Base-by-base conservation (phyloP, 331 rosid genomes). In the Quercus tomentella region DNA sequence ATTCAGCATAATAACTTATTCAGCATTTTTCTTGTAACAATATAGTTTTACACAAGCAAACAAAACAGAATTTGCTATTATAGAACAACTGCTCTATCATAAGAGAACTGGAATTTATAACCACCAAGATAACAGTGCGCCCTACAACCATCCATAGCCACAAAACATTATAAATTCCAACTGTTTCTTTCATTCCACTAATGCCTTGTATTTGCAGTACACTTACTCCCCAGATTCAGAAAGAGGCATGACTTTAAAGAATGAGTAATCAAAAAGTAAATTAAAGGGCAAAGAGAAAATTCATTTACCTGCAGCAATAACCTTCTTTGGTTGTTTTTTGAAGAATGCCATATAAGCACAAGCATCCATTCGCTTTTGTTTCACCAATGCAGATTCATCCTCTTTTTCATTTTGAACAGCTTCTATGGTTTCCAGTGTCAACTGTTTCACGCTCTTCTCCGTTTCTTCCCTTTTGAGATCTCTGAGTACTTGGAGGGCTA, bases 401-500 rank as follows among this genome's bases (percentile, higher is more conserved):
- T 68, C 68, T 55, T 79, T 89, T 52, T 69, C 86, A 54, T 79
- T 73, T 75, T 79, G 82, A 18, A 60, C 72, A 61, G 75, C 80
- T 83, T 85, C 87, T 72, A 25, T 73, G 45, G 89, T 75, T 76
- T 63, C 96, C 68, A 82, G 58, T 23, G 79, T 86, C 86, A 90
- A 73, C 51, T 86, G 85, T 77, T 60, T 71, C 67, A 86, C 84
- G 74, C 83, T 88, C 87, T 88, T 91, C 86, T 90, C 90, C 76
- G 76, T 85, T 71, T 58, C 72, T 72, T 75, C 75, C 84, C 79
- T 78, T 55, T 70, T 90, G 67, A 22, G 95, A 86, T 75, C 87
- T 91, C 52, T 63, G 66, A 69, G 81, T 77, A 63, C 73, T 84
- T 54, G 86, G 74, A 73, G 91, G 69, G 80, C 79, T 61, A 56